Evolutionary conservation across 441 rosid genomes (phyloP), one percentile per base, ranked within the genome.

Genomic region (Syzygium malaccense): DNA sequence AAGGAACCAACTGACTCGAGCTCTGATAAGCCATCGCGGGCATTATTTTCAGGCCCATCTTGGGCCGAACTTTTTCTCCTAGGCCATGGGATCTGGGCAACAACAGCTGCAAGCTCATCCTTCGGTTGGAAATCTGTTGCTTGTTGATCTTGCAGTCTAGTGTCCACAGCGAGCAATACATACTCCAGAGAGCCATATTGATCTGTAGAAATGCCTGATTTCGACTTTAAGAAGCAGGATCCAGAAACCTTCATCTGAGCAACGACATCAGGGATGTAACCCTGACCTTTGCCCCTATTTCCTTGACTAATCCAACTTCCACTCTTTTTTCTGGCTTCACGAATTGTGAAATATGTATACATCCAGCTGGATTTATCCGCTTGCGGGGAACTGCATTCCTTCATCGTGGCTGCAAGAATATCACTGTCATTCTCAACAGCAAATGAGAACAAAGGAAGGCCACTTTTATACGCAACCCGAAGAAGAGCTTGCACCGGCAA

Each of bases 21-120:
- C 51, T 87, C 93, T 23, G 89, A 90, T 84, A 91, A 86, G 86
- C 90, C 89, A 62, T 86, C 41, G 55, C 57, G 78, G 66, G 89
- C 88, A 60, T 86, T 88, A 88, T 90, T 89, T 87, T 90, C 92
- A 91, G 79, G 88, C 87, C 89, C 92, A 62, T 92, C 92, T 30
- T 78, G 30, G 88, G 87, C 66, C 9, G 91, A 89, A 84, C 87
- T 88, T 79, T 88, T 89, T 86, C 87, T 86, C 45, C 49, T 71
- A 56, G 25, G 88, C 89, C 86, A 87, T 9, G 97, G 96, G 90
- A 95, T 91, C 92, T 93, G 95, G 91, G 95, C 91, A 78, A 96
- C 94, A 87, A 97, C 94, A 57, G 99, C 99, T 85, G 96, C 98
- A 90, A 96, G 96, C 94, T 97, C 99, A 87, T 95, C 92, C 60